These are phyloP conservation scores for Gaertneriomyces sp. DNA, from an alignment of 192 early-diverging fungal genomes.

Conservation along the genomic window DNA sequence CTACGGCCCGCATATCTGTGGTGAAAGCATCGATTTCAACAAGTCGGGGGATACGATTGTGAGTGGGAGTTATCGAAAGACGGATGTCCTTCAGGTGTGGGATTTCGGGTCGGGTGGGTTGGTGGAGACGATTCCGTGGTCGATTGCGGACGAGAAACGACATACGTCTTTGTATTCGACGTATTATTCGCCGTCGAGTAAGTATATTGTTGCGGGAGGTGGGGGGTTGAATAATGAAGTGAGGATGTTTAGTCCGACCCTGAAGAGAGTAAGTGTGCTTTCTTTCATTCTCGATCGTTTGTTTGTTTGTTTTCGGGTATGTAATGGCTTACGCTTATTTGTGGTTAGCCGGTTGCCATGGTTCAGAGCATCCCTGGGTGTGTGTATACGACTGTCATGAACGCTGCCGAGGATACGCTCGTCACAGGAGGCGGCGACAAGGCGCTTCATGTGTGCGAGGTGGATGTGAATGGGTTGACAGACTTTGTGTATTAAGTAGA, in stretches of 20 bases:
- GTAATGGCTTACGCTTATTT: neutral
- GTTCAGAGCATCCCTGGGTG: constrained; percentile 36
- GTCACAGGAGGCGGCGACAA: constrained; percentile 44
- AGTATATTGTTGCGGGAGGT: constrained; percentile 45
- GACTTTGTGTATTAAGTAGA: constrained; percentile 38
- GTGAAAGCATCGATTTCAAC: constrained; percentile 50
- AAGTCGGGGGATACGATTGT: constrained; percentile 32
- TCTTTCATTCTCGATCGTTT: neutral
- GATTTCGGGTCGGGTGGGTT: constrained; percentile 27
- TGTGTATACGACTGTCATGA: constrained; percentile 42
- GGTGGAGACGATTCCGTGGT: constrained; percentile 44
- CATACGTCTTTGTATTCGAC: constrained; percentile 36
- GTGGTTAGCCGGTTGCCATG: constrained; percentile 38
- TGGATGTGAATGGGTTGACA: constrained; percentile 30
- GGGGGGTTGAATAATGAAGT: constrained; percentile 39
- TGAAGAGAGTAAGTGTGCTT: constrained; percentile 27
- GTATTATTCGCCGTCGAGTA: constrained; percentile 20
- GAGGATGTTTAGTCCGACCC: constrained; percentile 32
- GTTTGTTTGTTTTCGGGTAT: too few species aligned
- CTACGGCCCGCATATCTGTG: constrained; percentile 57
- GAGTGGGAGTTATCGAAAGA: constrained; percentile 43
- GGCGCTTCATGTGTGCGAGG: constrained; percentile 39
- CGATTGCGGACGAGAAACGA: constrained; percentile 19
- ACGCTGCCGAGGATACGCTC: constrained; percentile 36
- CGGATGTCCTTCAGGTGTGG: constrained; percentile 47